Percentiles rank a stretch among this genome's conserved stretches.
Conservation (phyloP, 495 filamentous ascomycete species). For the Apodospora peruviana region DNA sequence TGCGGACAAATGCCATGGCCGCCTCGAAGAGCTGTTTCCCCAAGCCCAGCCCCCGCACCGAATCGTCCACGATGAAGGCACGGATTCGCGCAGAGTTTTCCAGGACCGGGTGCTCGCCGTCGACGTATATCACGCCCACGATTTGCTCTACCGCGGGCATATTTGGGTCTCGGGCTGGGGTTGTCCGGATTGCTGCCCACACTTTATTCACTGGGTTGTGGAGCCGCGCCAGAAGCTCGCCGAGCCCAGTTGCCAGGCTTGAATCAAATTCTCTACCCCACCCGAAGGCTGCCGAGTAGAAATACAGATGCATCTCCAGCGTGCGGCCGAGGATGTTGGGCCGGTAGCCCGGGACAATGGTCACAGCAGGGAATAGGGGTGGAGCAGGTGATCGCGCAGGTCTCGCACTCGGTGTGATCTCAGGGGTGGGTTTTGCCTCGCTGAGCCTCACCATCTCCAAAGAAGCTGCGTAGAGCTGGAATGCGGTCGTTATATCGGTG, state of each 20-base stretch:
- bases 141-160: constrained; percentile 8
- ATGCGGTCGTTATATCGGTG: constrained; percentile 10
- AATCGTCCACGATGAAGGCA: constrained; percentile 28
- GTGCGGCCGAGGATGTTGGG: constrained; percentile 25
- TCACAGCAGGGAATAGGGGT: not conserved
- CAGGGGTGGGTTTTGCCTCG: not conserved
- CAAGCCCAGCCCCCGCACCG: constrained; percentile 15
- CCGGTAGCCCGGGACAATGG: constrained; percentile 23
- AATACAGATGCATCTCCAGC: constrained; percentile 27
- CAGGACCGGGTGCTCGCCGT: constrained; percentile 14
- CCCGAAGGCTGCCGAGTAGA: constrained; percentile 11
- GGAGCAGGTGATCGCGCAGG: not conserved
- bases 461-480: constrained; percentile 16
- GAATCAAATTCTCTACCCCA: constrained; percentile 25
- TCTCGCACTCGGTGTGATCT: not conserved
- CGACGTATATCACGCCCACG: constrained; percentile 25
- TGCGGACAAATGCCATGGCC: constrained; percentile 25
- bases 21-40: constrained; percentile 21
- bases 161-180: not conserved
- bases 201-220: constrained; percentile 18
- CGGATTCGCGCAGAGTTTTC: constrained; percentile 15
- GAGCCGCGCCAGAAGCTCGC: constrained; percentile 15
- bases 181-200: constrained; percentile 20
- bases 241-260: constrained; percentile 7
- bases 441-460: constrained; percentile 8